phyloP scores from a whole-genome alignment of 495 filamentous ascomycete genomes.

The Penicillium canescens region DNA sequence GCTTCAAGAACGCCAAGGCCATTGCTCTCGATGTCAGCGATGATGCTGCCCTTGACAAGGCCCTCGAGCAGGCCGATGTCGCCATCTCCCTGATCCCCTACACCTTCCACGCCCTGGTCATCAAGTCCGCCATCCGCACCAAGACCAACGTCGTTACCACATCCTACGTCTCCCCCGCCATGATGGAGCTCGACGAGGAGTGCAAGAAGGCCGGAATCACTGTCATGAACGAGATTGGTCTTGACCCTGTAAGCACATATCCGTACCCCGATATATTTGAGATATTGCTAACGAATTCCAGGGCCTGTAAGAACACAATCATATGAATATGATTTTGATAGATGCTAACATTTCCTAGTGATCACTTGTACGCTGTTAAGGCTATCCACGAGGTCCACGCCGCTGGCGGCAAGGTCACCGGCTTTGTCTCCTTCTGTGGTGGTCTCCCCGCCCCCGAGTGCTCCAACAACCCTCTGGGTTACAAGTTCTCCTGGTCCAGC shows the following conservation, averaged over 20 bases:
- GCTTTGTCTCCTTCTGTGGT: conserved; percentile 87
- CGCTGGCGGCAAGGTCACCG: conserved; percentile 80
- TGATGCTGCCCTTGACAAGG: conserved; percentile 71
- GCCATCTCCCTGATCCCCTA: conserved; percentile 89
- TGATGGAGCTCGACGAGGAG: conserved; percentile 81
- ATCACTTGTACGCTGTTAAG: conserved; percentile 70
- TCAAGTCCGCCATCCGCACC: conserved; percentile 88
- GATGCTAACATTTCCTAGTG: no score
- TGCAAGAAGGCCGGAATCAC: conserved; percentile 93
- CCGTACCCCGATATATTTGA: not conserved
- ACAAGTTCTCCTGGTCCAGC: conserved; percentile 90
- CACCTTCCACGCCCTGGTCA: conserved; percentile 84
- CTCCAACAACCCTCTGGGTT: conserved; percentile 89
- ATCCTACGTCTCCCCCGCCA: conserved; percentile 89
- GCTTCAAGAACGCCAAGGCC: conserved; percentile 67
- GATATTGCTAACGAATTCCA: no score
- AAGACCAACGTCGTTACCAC: conserved; percentile 98
- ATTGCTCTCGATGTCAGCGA: conserved; percentile 84
- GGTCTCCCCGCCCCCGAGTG: conserved; percentile 79
- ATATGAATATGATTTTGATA: no score
- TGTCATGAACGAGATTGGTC: conserved; percentile 96
- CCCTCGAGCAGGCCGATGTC: conserved; percentile 74
- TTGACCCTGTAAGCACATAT: conserved; percentile 35
- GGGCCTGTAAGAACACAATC: no score
- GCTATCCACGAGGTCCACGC: conserved; percentile 78